phyloP scores from a whole-genome alignment of 148 eudicot genomes.

The Persicaria tinctoria region DNA sequence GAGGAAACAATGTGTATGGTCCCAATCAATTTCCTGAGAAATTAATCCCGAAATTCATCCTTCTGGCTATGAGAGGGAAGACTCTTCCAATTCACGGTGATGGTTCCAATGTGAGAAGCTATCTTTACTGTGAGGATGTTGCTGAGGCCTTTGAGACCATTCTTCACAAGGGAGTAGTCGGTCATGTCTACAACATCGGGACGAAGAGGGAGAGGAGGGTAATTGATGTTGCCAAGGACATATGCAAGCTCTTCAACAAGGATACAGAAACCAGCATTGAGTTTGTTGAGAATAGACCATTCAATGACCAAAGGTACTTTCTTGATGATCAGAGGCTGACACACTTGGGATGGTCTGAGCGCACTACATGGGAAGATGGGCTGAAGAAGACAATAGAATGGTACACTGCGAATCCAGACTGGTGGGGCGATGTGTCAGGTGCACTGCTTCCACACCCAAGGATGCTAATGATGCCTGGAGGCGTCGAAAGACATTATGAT shows the following conservation, averaged over 20 bases:
- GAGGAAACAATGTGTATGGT: conserved; percentile 82
- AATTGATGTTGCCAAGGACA: conserved; percentile 60
- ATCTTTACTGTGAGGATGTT: conserved; percentile 83
- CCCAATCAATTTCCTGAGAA: conserved; percentile 91
- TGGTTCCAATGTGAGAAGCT: conserved; percentile 75
- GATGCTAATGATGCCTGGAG: conserved; percentile 90
- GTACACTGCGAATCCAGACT: conserved; percentile 53
- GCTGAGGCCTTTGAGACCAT: conserved; percentile 80
- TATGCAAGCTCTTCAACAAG: conserved; percentile 50
- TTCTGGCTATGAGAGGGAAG: conserved; percentile 70
- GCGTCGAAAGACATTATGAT: conserved; percentile 49
- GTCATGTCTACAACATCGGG: conserved; percentile 75
- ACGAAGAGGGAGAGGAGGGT: conserved; percentile 68
- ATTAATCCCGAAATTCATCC: conserved; percentile 72
- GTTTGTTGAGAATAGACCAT: conserved; percentile 72
- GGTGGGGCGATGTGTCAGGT: conserved; percentile 81
- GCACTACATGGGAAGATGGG: conserved; percentile 65
- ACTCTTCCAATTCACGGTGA: conserved; percentile 70
- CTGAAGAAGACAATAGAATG: conserved; percentile 64
- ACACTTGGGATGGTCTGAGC: conserved; percentile 58
- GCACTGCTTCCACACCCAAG: conserved; percentile 81
- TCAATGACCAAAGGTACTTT: conserved; percentile 77
- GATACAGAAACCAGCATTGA: conserved; percentile 43
- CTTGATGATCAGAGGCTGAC: conserved; percentile 61
- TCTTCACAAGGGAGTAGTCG: conserved; percentile 75